phyloP scores from a whole-genome alignment of 352 stramenopile species.

The Pythium coloratum region DNA sequence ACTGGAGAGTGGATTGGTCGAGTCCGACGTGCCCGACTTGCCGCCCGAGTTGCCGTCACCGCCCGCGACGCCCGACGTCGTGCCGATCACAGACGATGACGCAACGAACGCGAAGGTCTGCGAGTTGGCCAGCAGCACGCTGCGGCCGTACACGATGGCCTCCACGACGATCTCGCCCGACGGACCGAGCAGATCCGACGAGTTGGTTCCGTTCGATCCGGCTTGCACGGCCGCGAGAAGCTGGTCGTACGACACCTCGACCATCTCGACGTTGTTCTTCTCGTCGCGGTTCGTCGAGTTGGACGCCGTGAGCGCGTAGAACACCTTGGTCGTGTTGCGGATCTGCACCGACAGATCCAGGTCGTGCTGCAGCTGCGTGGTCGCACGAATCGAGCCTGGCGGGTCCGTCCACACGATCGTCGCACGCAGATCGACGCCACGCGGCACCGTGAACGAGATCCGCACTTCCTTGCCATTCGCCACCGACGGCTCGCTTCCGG shows the following conservation, averaged over 20 bases:
- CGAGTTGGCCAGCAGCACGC: constrained; percentile 50
- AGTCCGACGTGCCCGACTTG: neutral
- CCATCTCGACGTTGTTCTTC: constrained; percentile 87
- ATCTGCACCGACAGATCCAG: constrained; percentile 72
- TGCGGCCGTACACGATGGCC: constrained; percentile 64
- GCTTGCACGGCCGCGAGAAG: constrained; percentile 44
- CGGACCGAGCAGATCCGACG: constrained; percentile 25
- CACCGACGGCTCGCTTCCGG: constrained; percentile 57
- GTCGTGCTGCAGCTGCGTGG: constrained; percentile 74
- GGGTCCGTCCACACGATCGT: constrained; percentile 83
- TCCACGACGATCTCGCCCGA: constrained; percentile 74
- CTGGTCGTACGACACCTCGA: constrained; percentile 68
- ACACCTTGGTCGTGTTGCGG: constrained; percentile 50
- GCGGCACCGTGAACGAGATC: constrained; percentile 71
- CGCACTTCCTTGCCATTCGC: constrained; percentile 53
- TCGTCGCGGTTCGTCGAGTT: constrained; percentile 53
- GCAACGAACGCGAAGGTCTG: constrained; percentile 81
- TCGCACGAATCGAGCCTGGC: constrained; percentile 57
- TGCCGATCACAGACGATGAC: constrained; percentile 74
- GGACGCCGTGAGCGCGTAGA: constrained; percentile 59
- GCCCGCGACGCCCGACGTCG: constrained; percentile 33
- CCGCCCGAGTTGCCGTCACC: neutral
- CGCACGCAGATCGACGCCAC: constrained; percentile 60
- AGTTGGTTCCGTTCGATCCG: constrained; percentile 18
- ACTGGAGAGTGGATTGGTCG: constrained; percentile 7